Conservation (phyloP, 2,329 filamentous ascomycete species). For the Lizonia empirigonia region DNA sequence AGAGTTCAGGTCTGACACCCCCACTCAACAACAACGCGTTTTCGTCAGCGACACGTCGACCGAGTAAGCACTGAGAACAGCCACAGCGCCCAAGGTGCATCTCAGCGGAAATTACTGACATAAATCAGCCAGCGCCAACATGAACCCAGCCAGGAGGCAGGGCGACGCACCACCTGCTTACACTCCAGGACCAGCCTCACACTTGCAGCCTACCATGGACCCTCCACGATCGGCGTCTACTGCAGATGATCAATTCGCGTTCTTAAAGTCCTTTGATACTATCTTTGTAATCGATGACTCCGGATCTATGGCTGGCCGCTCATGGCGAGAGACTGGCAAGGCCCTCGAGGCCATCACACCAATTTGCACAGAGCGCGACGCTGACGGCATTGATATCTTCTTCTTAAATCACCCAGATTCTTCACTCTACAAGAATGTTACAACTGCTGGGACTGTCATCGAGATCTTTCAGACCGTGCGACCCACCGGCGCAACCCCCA, state of each 20-base stretch:
- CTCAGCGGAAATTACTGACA: slow-evolving; percentile 1
- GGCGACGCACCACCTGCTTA: slow-evolving; percentile 53
- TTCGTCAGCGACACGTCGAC: slow-evolving; percentile 42
- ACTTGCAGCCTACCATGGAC: slow-evolving; percentile 1
- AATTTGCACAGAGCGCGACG: slow-evolving; percentile 79
- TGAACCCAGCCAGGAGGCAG: slow-evolving; percentile 35
- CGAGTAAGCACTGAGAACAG: slow-evolving; percentile 38
- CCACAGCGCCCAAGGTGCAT: background rate
- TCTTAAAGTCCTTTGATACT: slow-evolving; percentile 82
- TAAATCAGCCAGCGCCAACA: slow-evolving; percentile 32
- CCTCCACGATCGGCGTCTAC: slow-evolving; percentile 5
- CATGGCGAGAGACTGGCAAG: slow-evolving; percentile 75
- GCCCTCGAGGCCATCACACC: slow-evolving; percentile 77
- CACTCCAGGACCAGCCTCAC: slow-evolving; percentile 35
- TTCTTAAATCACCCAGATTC: slow-evolving; percentile 77
- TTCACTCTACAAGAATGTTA: slow-evolving; percentile 69
- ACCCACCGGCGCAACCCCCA: slow-evolving; percentile 73
- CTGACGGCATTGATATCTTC: slow-evolving; percentile 86
- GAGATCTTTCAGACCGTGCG: slow-evolving; percentile 71
- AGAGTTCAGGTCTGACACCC: slow-evolving; percentile 25
- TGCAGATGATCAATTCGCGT: slow-evolving; percentile 72
- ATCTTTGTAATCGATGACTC: slow-evolving; percentile 91
- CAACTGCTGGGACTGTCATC: slow-evolving; percentile 61
- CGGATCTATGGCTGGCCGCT: slow-evolving; percentile 78
- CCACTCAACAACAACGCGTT: slow-evolving; percentile 25